Base-by-base conservation (phyloP, 495 filamentous ascomycete genomes). In the Rhypophila decipiens region DNA sequence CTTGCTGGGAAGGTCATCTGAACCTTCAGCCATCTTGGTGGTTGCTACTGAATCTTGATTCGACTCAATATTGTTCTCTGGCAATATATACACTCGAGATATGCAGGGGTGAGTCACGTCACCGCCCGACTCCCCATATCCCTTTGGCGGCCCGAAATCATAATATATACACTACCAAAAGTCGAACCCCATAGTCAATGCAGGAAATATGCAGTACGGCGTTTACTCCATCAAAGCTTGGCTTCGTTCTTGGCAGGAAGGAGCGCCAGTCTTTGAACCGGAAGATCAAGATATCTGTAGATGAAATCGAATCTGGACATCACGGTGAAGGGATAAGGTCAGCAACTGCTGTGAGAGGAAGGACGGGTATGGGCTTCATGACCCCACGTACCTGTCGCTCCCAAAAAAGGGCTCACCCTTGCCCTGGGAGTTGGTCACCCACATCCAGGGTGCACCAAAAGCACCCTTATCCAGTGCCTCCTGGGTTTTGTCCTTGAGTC, bases 361-460 rank as follows among this genome's bases (percentile, higher is more conserved):
- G n/a, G n/a, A n/a, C n/a, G n/a, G n/a, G n/a, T n/a, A n/a, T n/a
- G n/a, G n/a, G n/a, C n/a, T n/a, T n/a, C n/a, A n/a, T n/a, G n/a
- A n/a, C n/a, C n/a, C n/a, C n/a, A n/a, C 64, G 35, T 65, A 87
- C 68, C 85, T 70, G 66, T 88, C 86, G 64, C 84, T 87, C 2
- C 86, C 86, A 62, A 89, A 90, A 60, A 88, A 88, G 2, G 83
- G 81, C 66, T 86, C 81, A 43, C 68, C 70, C 42, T 68, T 58
- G 4, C 82, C 82, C 19, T 39, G 34, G 9, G 70, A 63, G 55
- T 87, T 78, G n/a, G 60, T 67, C n/a, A 82, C 85, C 75, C 79
- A 84, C 48, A 87, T 70, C 84, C 86, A 90, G 1, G 86, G 86
- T 43, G 79, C 79, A 0, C 86, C 86, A 63, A 85, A 90, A 1